Percentiles rank a stretch among this genome's conserved stretches.
phyloP scores from a whole-genome alignment of 805 yeast species.

The Candida easanensis region DNA sequence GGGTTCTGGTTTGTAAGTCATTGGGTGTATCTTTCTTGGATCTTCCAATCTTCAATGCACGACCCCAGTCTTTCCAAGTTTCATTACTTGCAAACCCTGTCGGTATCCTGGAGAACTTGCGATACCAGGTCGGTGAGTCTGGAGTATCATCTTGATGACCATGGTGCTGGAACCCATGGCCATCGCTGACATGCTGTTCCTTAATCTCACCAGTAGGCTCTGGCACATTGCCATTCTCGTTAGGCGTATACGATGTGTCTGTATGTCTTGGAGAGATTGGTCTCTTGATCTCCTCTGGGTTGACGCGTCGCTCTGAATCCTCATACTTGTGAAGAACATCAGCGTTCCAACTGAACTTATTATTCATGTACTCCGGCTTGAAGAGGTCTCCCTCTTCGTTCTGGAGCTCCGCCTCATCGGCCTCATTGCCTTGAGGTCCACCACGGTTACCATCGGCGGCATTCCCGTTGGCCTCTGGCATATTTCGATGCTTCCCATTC shows the following conservation, averaged over 20 bases:
- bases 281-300: background rate
- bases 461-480: too few relatives aligned
- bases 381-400: constrained; percentile 14
- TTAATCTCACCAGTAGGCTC: too few relatives aligned
- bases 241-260: background rate
- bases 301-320: constrained; percentile 12
- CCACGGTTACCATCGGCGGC: background rate
- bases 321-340: constrained; percentile 11
- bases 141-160: background rate
- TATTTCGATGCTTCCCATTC: background rate
- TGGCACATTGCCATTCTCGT: background rate
- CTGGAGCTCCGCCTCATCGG: background rate
- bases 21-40: constrained; percentile 5
- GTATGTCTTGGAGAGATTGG: constrained; percentile 5
- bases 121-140: constrained; percentile 27
- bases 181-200: background rate
- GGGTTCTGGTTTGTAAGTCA: background rate
- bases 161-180: background rate
- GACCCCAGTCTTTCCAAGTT: constrained; percentile 28
- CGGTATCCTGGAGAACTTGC: constrained; percentile 20
- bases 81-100: constrained; percentile 14
- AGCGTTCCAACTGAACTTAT: constrained; percentile 12
- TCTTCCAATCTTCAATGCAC: constrained; percentile 26
- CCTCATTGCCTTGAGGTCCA: background rate
- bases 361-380: constrained; percentile 14